Evolutionary conservation across 108 stramenopile species (phyloP), one percentile per base, ranked within the genome.

Genomic region (Stephanodiscus triporus): DNA sequence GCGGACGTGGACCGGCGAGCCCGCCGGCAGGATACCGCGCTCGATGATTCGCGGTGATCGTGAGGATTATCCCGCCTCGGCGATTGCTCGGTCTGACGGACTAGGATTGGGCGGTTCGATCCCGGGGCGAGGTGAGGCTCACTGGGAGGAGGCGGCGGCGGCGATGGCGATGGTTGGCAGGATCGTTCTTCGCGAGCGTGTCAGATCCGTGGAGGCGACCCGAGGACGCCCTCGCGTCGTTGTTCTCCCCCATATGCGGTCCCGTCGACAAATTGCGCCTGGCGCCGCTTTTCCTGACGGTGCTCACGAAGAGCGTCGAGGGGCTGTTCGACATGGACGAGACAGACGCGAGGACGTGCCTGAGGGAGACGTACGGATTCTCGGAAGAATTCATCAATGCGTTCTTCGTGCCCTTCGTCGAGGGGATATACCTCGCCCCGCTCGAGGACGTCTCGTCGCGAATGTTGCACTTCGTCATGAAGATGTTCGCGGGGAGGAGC

Each of bases 41-140:
- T n/a, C n/a, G n/a, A n/a, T n/a, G 95, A 67, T 95, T 93, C 76
- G 95, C 95, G 30, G 95, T 95, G 7, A 93, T 95, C 70, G 89
- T 95, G 89, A 93, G 59, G 81, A 91, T 65, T 95, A 95, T 75
- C 95, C 95, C 20, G 17, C 50, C 37, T 93, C 22, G 64, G 93
- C 6, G 90, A 93, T 65, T 90, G 85, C 63, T n/a, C n/a, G n/a
- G n/a, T n/a, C n/a, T n/a, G 73, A 86, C 54, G 76, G 74, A n/a
- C 72, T 96, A 10, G 53, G 85, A 19, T 58, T 96, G 57, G 69
- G 45, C 71, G 72, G 60, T 96, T 93, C 50, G 23, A 84, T 5
- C 95, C 95, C 0, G 95, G 95, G n/a, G 89, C 95, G 6, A 57
- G 6, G 89, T 96, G 24, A 91, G 89, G 68, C 43, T 90, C 13